Evolutionary conservation across 805 yeast genomes (phyloP).

Genomic region (Sungouiella blattae): DNA sequence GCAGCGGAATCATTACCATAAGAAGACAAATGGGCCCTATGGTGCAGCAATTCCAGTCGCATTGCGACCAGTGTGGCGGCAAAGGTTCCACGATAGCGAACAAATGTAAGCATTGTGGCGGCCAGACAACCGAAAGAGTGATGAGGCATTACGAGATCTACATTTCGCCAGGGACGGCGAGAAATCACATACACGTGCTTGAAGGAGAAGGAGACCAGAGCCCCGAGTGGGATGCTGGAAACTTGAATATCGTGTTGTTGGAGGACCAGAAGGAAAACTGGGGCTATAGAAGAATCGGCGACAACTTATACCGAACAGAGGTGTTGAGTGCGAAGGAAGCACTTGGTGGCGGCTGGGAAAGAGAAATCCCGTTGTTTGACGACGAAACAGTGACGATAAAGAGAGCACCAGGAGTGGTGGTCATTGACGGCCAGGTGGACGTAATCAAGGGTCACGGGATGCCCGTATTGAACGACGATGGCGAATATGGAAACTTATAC

Average conservation of each 20-base stretch:
- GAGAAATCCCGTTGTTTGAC: conserved; percentile 67
- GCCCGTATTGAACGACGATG: conserved; percentile 58
- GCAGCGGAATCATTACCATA: conserved; percentile 65
- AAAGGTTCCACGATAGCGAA: conserved; percentile 63
- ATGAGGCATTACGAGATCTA: conserved; percentile 56
- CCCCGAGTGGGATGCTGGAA: conserved; percentile 84
- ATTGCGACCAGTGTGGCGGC: conserved; percentile 81
- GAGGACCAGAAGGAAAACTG: conserved; percentile 58
- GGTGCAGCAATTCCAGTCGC: conserved; percentile 78
- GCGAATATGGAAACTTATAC: conserved; percentile 28
- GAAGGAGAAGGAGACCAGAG: conserved; percentile 79
- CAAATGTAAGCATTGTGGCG: conserved; percentile 68
- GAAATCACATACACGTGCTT: conserved; percentile 55
- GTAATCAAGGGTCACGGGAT: conserved; percentile 73
- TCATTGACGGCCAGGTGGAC: conserved; percentile 70
- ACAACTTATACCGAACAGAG: conserved; percentile 77
- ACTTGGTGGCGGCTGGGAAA: conserved; percentile 72
- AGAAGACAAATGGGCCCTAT: conserved; percentile 82
- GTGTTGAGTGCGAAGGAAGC: conserved; percentile 72
- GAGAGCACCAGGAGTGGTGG: conserved; percentile 50
- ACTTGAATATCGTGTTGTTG: conserved; percentile 56
- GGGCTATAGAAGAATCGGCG: conserved; percentile 83
- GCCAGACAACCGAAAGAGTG: conserved; percentile 59
- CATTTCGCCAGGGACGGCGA: conserved; percentile 66
- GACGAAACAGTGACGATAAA: conserved; percentile 40